These are phyloP conservation scores for Colletotrichum sublineola DNA, from an alignment of 2,329 filamentous ascomycete species.

Conservation along the genomic window DNA sequence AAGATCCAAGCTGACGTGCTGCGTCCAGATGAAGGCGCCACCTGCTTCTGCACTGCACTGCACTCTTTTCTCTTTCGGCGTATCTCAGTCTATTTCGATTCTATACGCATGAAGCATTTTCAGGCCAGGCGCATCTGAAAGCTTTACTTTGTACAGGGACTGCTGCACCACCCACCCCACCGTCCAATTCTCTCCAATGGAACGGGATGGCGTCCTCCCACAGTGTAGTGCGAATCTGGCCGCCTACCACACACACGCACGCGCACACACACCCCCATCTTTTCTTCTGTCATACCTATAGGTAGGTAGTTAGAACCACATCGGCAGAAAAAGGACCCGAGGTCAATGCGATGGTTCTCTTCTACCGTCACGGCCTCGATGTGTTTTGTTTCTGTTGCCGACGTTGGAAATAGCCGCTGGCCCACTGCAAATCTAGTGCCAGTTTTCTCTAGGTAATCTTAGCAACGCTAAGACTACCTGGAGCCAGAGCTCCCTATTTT, in stretches of 20 bases:
- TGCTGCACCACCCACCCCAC: slow-evolving; percentile 22
- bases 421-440: slow-evolving; percentile 32
- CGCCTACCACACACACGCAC: neutral
- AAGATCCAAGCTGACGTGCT: slow-evolving; percentile 16
- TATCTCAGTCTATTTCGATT: neutral
- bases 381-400: slow-evolving; percentile 3
- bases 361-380: neutral
- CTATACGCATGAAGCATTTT: slow-evolving; percentile 1
- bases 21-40: slow-evolving; percentile 5
- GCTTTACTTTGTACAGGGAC: slow-evolving; percentile 1
- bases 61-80: slow-evolving; percentile 22
- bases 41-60: slow-evolving; percentile 12
- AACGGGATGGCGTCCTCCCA: neutral
- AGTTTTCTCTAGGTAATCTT: slow-evolving; percentile 27
- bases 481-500: slow-evolving; percentile 9
- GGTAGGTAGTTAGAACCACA: neutral
- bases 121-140: slow-evolving; percentile 18
- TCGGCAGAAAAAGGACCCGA: neutral
- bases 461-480: slow-evolving; percentile 14
- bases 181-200: slow-evolving; percentile 6
- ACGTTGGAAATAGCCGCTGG: slow-evolving; percentile 12
- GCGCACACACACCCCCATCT: slow-evolving; percentile 25
- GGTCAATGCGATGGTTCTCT: neutral
- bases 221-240: too few species aligned
- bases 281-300: neutral